Evolutionary conservation across 2,329 filamentous ascomycete species (phyloP), one percentile per base, ranked within the genome.

Genomic region (Botryotinia convoluta): DNA sequence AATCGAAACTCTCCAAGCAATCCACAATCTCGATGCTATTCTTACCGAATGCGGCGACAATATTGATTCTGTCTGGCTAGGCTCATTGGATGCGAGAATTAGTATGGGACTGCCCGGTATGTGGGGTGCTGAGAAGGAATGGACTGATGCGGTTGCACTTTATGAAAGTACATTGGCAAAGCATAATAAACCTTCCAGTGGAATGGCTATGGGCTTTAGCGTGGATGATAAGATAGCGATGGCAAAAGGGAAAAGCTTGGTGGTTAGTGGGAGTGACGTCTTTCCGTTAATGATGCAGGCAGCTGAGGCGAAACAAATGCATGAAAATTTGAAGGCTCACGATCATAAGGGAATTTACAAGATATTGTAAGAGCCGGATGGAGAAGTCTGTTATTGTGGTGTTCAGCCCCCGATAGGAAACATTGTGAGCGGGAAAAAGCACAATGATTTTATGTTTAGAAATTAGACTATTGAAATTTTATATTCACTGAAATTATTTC

Each of bases 11-110:
- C 76, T 83, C 7, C 78, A 81, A 69, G 85, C 81, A 79, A 78
- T 86, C 73, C 78, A 84, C 70, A 86, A 86, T 77, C 83, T 86
- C n/a, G 85, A 86, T 74, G 84, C 80, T 57, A 86, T 86, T 72
- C 81, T 87, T 44, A 85, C 84, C 22, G 83, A 82, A 73, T 81
- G 82, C 39, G 83, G 83, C 1, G 83, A 85, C 5, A 51, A 79
- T 59, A 84, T 86, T 44, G 85, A 86, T 76, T 78, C 82, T 29
- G 84, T 85, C 26, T 86, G 85, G 84, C 81, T 86, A 1, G 85
- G 85, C 65, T 78, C 77, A 8, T 80, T 86, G 29, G 85, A 86
- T 79, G 78, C 78, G 42, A 80, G 85, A 45, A 76, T 86, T 71
- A 83, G 80, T 78, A 86, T 86, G 85, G 82, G 82, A 72, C 75